phyloP scores from a whole-genome alignment of 805 yeast species.

The Candida ipomoeae region DNA sequence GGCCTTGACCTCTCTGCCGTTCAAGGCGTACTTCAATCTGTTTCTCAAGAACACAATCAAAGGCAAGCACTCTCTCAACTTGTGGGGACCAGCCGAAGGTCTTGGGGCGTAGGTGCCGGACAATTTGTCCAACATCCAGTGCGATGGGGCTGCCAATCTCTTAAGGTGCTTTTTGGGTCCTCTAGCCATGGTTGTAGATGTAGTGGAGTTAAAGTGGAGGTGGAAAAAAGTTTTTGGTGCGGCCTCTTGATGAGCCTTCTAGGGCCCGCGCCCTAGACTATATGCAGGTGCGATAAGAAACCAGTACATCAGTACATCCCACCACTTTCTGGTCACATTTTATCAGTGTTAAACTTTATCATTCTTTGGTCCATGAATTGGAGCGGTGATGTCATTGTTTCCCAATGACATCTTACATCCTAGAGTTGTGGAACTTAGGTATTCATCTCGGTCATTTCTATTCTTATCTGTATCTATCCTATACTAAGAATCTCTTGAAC shows the following conservation, averaged over 20 bases:
- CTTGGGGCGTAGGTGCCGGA: constrained; percentile 35
- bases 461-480: too few species aligned
- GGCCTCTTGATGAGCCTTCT: not conserved
- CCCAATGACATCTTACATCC: too few species aligned
- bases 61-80: constrained; percentile 34
- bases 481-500: too few species aligned
- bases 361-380: too few species aligned
- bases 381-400: too few species aligned
- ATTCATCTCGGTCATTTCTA: too few species aligned
- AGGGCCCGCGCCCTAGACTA: constrained; percentile 9
- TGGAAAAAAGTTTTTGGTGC: constrained; percentile 11
- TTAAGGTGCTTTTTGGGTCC: constrained; percentile 51
- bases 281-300: too few species aligned
- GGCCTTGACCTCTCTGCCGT: constrained; percentile 34
- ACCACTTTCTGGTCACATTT: too few species aligned
- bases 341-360: too few species aligned
- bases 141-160: constrained; percentile 37
- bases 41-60: constrained; percentile 31
- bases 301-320: too few species aligned
- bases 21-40: constrained; percentile 33
- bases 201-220: constrained; percentile 21
- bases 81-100: constrained; percentile 34
- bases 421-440: too few species aligned
- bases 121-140: constrained; percentile 38
- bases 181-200: constrained; percentile 52